Base-by-base conservation (phyloP, 495 filamentous ascomycete genomes). In the Echria macrotheca region DNA sequence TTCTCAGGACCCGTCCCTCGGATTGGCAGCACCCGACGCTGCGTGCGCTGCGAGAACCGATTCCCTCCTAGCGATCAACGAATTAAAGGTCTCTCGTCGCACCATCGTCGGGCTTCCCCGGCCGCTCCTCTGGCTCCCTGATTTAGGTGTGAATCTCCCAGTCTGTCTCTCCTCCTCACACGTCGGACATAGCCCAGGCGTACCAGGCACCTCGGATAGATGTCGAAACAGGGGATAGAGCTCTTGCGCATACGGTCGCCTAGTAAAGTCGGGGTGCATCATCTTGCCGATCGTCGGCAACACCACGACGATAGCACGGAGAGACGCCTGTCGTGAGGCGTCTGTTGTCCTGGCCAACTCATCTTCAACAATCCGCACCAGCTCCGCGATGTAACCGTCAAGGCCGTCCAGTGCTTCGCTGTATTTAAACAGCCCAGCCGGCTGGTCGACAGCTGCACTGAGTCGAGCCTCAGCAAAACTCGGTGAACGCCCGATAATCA, bases 401-500 rank as follows among this genome's bases (percentile, higher is more conserved):
- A 66, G 49, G 28, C 46, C 47, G 22, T 58, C 45, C 10, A 64
- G 44, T 5, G 46, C 54, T 12, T 66, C 58, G 12, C 51, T 37
- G 37, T 62, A 64, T 38, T 55, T 58, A 56, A 64, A 64, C 6
- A 58, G 52, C 19, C 23, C 31, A 10, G 38, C 38, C 28, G 38
- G 23, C 24, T 19, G 26, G 4, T 33, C 50, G 21, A 18, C 14
- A 14, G 28, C 32, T 25, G 18, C 24, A 17, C 26, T n/a, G 7
- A 66, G 54, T 23, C 59, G 56, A 11, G 58, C 49, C 42, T 66
- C 61, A 2, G 61, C 61, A 26, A 58, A 64, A 1, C 8, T 18
- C 10, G 60, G 47, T 11, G 49, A 50, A 22, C 59, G 54, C 19
- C 67, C 68, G 41, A 70, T 60, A 6, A 72, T 46, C 0, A 68